These are phyloP conservation scores for Pythium insidiosum DNA, from an alignment of 352 stramenopile genomes.

Conservation along the genomic window DNA sequence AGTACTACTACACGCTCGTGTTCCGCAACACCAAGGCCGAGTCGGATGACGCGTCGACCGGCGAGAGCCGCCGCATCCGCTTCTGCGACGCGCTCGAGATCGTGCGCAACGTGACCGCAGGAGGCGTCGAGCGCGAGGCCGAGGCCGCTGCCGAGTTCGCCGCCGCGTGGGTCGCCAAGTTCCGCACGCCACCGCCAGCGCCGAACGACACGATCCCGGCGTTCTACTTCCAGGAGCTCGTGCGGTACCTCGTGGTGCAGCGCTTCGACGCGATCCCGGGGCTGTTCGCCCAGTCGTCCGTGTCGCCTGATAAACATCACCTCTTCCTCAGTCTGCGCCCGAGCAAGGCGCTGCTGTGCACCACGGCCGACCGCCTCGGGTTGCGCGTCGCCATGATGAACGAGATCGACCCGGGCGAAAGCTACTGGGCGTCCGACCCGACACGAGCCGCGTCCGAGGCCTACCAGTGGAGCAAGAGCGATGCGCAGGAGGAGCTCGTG, in stretches of 20 bases:
- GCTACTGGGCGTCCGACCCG: slow-evolving; percentile 25
- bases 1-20: slow-evolving; percentile 71
- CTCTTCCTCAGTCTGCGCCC: slow-evolving; percentile 50
- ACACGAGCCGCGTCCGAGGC: slow-evolving; percentile 14
- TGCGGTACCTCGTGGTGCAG: slow-evolving; percentile 59
- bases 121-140: slow-evolving; percentile 30
- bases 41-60: neutral
- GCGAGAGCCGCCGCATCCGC: slow-evolving; percentile 21
- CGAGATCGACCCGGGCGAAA: slow-evolving; percentile 34
- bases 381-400: slow-evolving; percentile 34
- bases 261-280: slow-evolving; percentile 43
- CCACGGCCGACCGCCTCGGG: slow-evolving; percentile 32
- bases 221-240: slow-evolving; percentile 48
- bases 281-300: slow-evolving; percentile 25
- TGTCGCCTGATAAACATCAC: slow-evolving; percentile 15
- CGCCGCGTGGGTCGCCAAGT: slow-evolving; percentile 52
- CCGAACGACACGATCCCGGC: slow-evolving; percentile 39
- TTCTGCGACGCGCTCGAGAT: slow-evolving; percentile 38
- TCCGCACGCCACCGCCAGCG: slow-evolving; percentile 39
- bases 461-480: slow-evolving; percentile 23
- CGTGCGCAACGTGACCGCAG: slow-evolving; percentile 40
- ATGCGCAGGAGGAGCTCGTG: slow-evolving; percentile 60
- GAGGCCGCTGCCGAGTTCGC: slow-evolving; percentile 39
- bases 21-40: slow-evolving; percentile 38
- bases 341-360: slow-evolving; percentile 28